Evolutionary conservation across 2,329 filamentous ascomycete genomes (phyloP), one percentile per base, ranked within the genome.

Genomic region (Trichoderma semiorbis): DNA sequence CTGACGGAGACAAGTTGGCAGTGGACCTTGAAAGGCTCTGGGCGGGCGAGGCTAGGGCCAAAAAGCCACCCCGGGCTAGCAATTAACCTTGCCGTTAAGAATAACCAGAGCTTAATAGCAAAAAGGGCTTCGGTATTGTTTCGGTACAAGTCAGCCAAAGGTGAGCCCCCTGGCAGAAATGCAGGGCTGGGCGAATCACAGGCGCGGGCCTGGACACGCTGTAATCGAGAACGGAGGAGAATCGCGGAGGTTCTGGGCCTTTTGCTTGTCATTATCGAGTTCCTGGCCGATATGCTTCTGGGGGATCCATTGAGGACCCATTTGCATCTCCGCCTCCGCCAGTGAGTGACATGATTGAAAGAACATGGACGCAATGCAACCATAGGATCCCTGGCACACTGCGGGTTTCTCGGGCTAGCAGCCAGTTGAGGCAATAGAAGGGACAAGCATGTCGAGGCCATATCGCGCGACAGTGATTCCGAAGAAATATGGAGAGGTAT

Each of bases 101-200:
- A 47, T 69, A 34, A 58, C 1, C 7, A 30, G 34, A 60, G 26
- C 24, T 26, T 47, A 32, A 47, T n/a, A 43, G 7, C n/a, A 10
- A n/a, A 43, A 43, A 50, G 16, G 53, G 53, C 36, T 28, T 60
- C 61, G 69, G 61, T 47, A 50, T 64, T 36, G 60, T 30, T 43
- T 70, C 32, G 32, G 68, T 57, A 21, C 50, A 67, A 63, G 34
- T 21, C 7, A 62, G 65, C 50, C 47, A 68, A 68, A 43, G 65
- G 32, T 39, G 63, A 34, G 34, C 12, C 43, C 47, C 47, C 64
- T 67, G 30, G 47, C 21, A 39, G 28, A 39, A n/a, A 11, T n/a
- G 32, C n/a, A 55, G 47, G 3, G 4, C 5, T n/a, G 32, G 36
- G 36, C 73, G 72, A 74, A 73, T 74, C 69, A 74, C 5, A 36